phyloP scores from a whole-genome alignment of 352 stramenopile species.

The Lagenidium giganteum region DNA sequence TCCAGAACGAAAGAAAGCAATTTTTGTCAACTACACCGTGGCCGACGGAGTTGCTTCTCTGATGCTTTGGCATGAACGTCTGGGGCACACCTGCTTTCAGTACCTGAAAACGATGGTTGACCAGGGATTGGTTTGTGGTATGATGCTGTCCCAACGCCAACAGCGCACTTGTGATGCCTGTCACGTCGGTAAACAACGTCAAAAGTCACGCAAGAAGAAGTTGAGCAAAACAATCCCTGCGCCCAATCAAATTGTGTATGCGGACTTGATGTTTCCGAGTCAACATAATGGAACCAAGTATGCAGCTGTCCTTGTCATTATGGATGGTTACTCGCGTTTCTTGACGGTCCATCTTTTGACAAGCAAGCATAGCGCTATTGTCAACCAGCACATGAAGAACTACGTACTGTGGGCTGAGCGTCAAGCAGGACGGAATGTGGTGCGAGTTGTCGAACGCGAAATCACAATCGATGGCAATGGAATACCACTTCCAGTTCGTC shows the following conservation, averaged over 20 bases:
- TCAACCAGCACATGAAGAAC: no score
- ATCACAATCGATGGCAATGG: no score
- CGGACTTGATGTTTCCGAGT: constrained; percentile 3
- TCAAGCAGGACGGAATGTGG: no score
- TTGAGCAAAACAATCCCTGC: neutral
- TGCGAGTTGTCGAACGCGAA: no score
- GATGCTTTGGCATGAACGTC: constrained; percentile 32
- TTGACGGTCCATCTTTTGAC: neutral
- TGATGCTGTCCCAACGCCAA: neutral
- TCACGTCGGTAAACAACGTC: constrained; percentile 1
- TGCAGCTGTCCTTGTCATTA: neutral
- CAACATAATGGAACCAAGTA: neutral
- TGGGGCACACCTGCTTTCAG: constrained; percentile 5
- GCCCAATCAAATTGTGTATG: constrained; percentile 3
- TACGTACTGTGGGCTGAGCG: no score
- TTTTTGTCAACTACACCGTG: constrained; percentile 3
- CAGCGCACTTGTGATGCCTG: neutral
- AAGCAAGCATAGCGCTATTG: no score
- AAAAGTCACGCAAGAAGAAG: neutral
- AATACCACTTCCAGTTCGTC: no score
- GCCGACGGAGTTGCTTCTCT: constrained; percentile 14
- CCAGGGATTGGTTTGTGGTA: neutral
- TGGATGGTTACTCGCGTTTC: constrained; percentile 1
- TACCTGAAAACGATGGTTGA: constrained; percentile 6
- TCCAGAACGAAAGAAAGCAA: no score